Base-by-base conservation (phyloP, 2,329 filamentous ascomycete species). In the Lecanicillium sp. region DNA sequence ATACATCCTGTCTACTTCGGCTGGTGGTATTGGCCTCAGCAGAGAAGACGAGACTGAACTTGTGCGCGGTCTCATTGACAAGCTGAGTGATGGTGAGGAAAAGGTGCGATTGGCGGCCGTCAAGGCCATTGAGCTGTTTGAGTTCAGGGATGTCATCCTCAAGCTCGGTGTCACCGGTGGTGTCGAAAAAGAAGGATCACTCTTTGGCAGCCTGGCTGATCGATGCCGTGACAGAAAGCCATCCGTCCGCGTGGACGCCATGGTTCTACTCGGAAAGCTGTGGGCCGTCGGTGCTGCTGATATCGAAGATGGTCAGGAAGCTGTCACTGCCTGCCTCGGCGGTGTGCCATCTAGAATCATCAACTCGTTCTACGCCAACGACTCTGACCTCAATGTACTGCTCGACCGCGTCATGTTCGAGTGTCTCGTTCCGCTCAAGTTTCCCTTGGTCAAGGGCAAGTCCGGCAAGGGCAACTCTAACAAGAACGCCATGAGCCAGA, bases 261-360 rank as follows among this genome's bases (percentile, higher is more conserved):
- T 95, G 79, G 84, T 83, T 43, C 74, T 94, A 8, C 72, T 97
- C 1, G 87, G 81, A 10, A 87, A 84, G 52, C 83, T 97, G 23
- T 98, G 93, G 93, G 90, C 88, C n/a, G 90, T 94, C 15, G 91
- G 88, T 11, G 81, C 84, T 15, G 87, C 89, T 15, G 90, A 95
- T 58, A 86, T 98, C 57, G 83, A 87, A 20, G 81, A 85, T 44
- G 88, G 87, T 12, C 86, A 91, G 57, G 88, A 95, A 56, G 72
- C 77, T 15, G 84, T 95, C 17, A 78, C 77, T 11, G 72, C 80
- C 9, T 78, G 91, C n/a, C 72, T 98, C 11, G 85, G 84, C 6
- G 84, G 84, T 20, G 89, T 94, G 32, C 91, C 93, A 2, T 86
- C 86, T 1, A 85, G 82, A 52, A 89, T 98, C 37, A 81, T 96